Conservation (phyloP, 495 filamentous ascomycete species). For the Margaritispora aquatica region DNA sequence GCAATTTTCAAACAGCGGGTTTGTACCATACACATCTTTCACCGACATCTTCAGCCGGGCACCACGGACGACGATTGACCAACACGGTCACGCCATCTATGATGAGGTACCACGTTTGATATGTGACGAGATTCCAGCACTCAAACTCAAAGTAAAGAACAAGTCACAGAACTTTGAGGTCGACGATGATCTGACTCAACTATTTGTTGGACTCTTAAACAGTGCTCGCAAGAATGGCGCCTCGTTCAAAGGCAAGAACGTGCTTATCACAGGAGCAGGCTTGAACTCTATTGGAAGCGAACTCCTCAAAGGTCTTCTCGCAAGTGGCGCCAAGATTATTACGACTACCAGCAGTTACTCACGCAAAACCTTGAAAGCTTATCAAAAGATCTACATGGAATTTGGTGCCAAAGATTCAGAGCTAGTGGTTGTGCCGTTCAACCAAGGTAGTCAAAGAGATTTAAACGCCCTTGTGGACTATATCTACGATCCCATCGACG, state of each 20-base stretch:
- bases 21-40: too few relatives aligned
- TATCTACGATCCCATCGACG: slow-evolving; percentile 56
- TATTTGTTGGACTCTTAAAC: too few relatives aligned
- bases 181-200: background rate
- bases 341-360: slow-evolving; percentile 95
- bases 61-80: background rate
- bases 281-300: slow-evolving; percentile 95
- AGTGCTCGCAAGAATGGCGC: too few relatives aligned
- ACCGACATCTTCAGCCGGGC: background rate
- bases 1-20: background rate
- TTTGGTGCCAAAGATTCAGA: slow-evolving; percentile 87
- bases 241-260: slow-evolving; percentile 89
- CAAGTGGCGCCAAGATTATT: slow-evolving; percentile 87
- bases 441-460: slow-evolving; percentile 95
- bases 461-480: slow-evolving; percentile 85
- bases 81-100: background rate
- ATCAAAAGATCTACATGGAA: slow-evolving; percentile 91
- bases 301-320: slow-evolving; percentile 89
- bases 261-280: slow-evolving; percentile 94
- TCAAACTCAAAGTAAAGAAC: too few relatives aligned
- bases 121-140: too few relatives aligned
- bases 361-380: slow-evolving; percentile 91
- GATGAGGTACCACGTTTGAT: background rate
- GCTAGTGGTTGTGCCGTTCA: slow-evolving; percentile 94
- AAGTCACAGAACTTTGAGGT: too few relatives aligned